phyloP scores from a whole-genome alignment of 805 yeast genomes.

The Yamadazyma phyllophila region DNA sequence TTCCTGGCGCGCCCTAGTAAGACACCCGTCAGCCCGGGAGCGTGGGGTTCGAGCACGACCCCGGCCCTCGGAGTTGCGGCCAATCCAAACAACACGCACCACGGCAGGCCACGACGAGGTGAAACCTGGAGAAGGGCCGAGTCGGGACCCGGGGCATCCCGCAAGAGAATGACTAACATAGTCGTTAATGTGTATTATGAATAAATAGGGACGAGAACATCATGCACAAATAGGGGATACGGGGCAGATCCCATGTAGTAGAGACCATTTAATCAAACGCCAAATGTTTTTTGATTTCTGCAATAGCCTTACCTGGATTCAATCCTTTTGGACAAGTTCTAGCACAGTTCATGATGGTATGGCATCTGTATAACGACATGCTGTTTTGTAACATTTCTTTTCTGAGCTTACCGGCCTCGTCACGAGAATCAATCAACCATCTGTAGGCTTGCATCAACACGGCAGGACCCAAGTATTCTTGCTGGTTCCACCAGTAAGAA shows the following conservation, averaged over 20 bases:
- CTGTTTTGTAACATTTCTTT: constrained; percentile 91
- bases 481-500: constrained; percentile 99
- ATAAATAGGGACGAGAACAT: constrained; percentile 4
- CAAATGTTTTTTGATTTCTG: constrained; percentile 91
- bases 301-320: constrained; percentile 97
- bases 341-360: constrained; percentile 98
- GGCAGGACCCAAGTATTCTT: constrained; percentile 97
- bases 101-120: too few relatives aligned
- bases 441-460: constrained; percentile 98
- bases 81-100: neutral
- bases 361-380: constrained; percentile 97
- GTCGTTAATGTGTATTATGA: constrained; percentile 2
- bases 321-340: constrained; percentile 97
- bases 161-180: neutral
- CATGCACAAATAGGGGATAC: constrained; percentile 2
- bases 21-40: neutral
- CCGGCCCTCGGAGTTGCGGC: constrained; percentile 4
- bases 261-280: constrained; percentile 57
- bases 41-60: neutral
- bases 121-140: constrained; percentile 3
- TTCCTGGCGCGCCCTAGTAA: neutral
- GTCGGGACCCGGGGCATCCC: constrained; percentile 1
- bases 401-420: constrained; percentile 79
- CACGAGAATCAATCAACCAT: constrained; percentile 98
- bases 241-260: neutral